phyloP scores from a whole-genome alignment of 768 basidiomycete species.

The Boletus subcaerulescens region DNA sequence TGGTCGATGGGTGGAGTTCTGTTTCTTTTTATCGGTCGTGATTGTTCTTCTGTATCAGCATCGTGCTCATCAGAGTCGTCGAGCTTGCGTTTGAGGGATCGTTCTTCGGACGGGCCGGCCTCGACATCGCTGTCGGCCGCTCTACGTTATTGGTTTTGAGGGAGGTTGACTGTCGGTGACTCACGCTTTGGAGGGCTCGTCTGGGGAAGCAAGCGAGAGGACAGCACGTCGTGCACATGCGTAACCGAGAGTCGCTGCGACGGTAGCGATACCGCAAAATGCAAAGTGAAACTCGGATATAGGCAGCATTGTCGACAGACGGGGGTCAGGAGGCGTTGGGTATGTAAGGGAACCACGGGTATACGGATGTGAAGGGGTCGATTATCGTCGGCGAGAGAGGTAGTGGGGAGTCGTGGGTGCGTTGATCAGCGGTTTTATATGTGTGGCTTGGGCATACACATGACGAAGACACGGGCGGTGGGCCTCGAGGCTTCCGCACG shows the following conservation, averaged over 20 bases:
- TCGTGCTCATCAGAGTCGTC: constrained; percentile 24
- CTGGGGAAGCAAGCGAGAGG: constrained; percentile 14
- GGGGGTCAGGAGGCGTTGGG: background rate
- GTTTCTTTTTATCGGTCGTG: constrained; percentile 34
- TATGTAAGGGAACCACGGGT: constrained; percentile 21
- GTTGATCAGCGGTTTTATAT: constrained; percentile 33
- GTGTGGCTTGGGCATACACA: constrained; percentile 8
- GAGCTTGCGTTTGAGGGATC: constrained; percentile 34
- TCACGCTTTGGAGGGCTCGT: constrained; percentile 28
- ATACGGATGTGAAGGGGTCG: constrained; percentile 11
- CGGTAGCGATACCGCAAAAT: constrained; percentile 54
- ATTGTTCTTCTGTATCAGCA: constrained; percentile 30
- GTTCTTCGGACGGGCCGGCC: constrained; percentile 24
- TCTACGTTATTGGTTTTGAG: constrained; percentile 27
- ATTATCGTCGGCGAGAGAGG: constrained; percentile 23
- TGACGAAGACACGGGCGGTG: constrained; percentile 24
- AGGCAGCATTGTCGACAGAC: constrained; percentile 40
- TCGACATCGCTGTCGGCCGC: constrained; percentile 33
- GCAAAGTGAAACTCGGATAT: constrained; percentile 53
- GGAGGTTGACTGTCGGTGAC: constrained; percentile 29
- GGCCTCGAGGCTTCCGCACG: constrained; percentile 34
- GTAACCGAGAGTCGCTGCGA: constrained; percentile 59
- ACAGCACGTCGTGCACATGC: constrained; percentile 46
- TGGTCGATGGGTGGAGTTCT: constrained; percentile 41
- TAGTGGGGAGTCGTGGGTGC: constrained; percentile 14